A percentile compares a stretch with the other conserved stretches of the same genome.
These are phyloP conservation scores for Arabidopsis thaliana DNA, from an alignment of 345 rosid genomes.

Conservation along the genomic window DNA sequence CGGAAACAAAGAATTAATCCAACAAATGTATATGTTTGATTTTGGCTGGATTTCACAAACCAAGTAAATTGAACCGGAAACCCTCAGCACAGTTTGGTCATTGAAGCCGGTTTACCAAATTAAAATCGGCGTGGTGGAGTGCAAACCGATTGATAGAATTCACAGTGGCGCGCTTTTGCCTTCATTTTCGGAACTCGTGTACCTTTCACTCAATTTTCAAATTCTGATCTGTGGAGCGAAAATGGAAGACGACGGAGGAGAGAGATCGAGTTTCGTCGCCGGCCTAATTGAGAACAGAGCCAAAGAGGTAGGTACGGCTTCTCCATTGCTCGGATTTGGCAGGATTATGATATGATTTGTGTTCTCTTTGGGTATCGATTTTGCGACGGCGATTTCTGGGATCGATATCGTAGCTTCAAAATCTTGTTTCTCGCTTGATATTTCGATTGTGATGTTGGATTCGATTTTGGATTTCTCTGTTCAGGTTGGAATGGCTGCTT, in stretches of 20 bases:
- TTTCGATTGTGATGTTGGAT: constrained; percentile 8
- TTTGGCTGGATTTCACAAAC: background rate
- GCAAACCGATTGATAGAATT: background rate
- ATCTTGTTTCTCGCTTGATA: background rate
- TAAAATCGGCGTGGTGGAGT: constrained; percentile 5
- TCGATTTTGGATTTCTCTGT: constrained; percentile 13
- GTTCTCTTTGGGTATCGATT: constrained; percentile 25
- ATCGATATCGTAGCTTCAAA: background rate
- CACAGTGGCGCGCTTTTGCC: constrained; percentile 44
- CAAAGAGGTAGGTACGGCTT: constrained; percentile 68
- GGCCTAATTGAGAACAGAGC: constrained; percentile 93
- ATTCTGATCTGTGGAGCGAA: constrained; percentile 32
- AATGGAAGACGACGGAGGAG: constrained; percentile 87
- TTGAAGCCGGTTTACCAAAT: background rate
- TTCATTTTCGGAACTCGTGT: constrained; percentile 12
- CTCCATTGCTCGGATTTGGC: constrained; percentile 10
- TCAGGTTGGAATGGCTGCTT: constrained; percentile 96
- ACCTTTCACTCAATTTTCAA: constrained; percentile 17
- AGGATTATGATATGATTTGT: constrained; percentile 11
- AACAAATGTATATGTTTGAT: too few species aligned
- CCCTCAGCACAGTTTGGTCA: background rate
- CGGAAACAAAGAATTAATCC: too few species aligned
- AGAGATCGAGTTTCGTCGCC: constrained; percentile 78
- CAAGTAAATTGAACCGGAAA: constrained; percentile 15
- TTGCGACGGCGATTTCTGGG: constrained; percentile 20